Percentiles rank a stretch among this genome's conserved stretches.
Evolutionary conservation across 1,139 yeast genomes (phyloP).

Genomic region (Debaryomyces coudertii): DNA sequence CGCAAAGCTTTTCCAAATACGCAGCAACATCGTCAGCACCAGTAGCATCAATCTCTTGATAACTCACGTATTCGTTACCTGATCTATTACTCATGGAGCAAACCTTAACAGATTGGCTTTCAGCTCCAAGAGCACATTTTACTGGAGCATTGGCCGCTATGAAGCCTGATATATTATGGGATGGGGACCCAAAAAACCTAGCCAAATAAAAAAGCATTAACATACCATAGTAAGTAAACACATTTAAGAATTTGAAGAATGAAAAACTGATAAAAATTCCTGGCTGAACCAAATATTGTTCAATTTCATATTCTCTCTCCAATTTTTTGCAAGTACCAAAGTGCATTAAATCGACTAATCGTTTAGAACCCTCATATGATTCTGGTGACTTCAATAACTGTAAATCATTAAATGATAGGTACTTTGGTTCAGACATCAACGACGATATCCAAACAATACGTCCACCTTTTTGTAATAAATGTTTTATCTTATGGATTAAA

Average conservation of each 20-base stretch:
- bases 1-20: slow-evolving; percentile 52
- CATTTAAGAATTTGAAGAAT: slow-evolving; percentile 72
- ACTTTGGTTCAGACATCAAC: slow-evolving; percentile 72
- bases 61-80: slow-evolving; percentile 67
- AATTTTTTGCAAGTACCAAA: slow-evolving; percentile 62
- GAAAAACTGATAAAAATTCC: slow-evolving; percentile 91
- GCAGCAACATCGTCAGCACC: slow-evolving; percentile 66
- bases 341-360: slow-evolving; percentile 83
- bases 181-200: slow-evolving; percentile 76
- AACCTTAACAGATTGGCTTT: slow-evolving; percentile 59
- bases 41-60: slow-evolving; percentile 58
- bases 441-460: slow-evolving; percentile 85
- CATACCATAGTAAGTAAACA: slow-evolving; percentile 86
- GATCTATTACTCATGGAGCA: slow-evolving; percentile 70
- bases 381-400: slow-evolving; percentile 65
- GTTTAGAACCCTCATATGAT: slow-evolving; percentile 91
- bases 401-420: slow-evolving; percentile 71
- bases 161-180: slow-evolving; percentile 88
- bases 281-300: slow-evolving; percentile 84
- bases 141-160: slow-evolving; percentile 86
- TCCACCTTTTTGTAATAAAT: slow-evolving; percentile 58
- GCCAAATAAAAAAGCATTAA: slow-evolving; percentile 80
- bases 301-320: slow-evolving; percentile 51
- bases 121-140: slow-evolving; percentile 35
- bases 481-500: slow-evolving; percentile 62